Evolutionary conservation across 257 asterid species (phyloP).

Genomic region (Solanum chiquidenum): DNA sequence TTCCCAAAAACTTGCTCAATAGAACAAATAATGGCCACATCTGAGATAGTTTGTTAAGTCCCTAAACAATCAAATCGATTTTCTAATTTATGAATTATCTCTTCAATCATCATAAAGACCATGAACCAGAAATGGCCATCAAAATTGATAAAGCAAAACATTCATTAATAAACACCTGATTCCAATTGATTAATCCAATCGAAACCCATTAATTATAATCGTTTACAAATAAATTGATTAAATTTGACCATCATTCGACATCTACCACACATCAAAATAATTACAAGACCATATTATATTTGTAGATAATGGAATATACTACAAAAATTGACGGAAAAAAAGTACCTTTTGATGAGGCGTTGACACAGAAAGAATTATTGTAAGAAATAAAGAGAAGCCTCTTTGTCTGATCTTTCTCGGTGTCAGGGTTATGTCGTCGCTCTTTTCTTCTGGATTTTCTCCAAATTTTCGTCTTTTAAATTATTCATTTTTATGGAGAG

Average conservation of each 20-base stretch:
- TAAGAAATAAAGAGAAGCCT: not conserved
- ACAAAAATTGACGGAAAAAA: not conserved
- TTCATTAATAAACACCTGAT: not conserved
- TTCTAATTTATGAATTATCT: not conserved
- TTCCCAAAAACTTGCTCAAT: conserved; percentile 58
- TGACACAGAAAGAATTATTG: not conserved
- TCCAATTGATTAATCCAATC: not conserved
- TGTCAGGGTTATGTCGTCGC: not conserved
- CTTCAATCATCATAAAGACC: not conserved
- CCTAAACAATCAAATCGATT: not conserved
- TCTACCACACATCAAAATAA: not conserved
- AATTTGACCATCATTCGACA: not conserved
- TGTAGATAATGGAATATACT: not conserved
- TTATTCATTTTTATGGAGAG: too few relatives aligned
- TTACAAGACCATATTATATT: not conserved
- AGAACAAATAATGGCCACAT: conserved; percentile 75
- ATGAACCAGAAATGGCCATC: not conserved
- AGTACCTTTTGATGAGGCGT: not conserved
- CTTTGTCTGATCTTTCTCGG: not conserved
- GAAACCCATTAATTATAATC: not conserved
- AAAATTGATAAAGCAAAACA: not conserved
- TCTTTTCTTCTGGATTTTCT: not conserved
- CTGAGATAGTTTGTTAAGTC: not conserved
- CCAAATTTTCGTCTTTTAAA: rapidly evolving
- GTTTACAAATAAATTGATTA: not conserved